phyloP scores from a whole-genome alignment of 2,329 filamentous ascomycete genomes.

The Mollisiaceae sp. region DNA sequence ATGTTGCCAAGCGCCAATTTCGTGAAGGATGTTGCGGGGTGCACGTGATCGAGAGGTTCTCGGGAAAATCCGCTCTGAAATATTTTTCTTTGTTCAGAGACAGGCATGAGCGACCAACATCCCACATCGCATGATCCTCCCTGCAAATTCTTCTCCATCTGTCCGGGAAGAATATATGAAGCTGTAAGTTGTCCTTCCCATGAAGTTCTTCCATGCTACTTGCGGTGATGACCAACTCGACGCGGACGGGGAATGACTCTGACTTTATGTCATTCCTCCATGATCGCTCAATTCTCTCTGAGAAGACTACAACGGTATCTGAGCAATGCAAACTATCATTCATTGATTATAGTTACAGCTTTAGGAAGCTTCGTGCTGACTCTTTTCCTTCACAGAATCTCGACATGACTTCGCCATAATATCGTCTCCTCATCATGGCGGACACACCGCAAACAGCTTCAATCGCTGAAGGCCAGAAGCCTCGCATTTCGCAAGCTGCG shows the following conservation, averaged over 20 bases:
- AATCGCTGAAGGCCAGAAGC: slow-evolving; percentile 15
- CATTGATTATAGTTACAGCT: slow-evolving; percentile 9
- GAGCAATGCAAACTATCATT: slow-evolving; percentile 57
- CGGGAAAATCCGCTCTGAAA: slow-evolving; percentile 1
- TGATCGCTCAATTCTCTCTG: slow-evolving; percentile 67
- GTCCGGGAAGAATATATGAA: slow-evolving; percentile 16
- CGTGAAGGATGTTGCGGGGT: background rate
- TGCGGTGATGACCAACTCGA: slow-evolving; percentile 65
- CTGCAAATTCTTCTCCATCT: slow-evolving; percentile 3
- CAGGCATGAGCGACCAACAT: background rate
- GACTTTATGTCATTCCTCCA: slow-evolving; percentile 60
- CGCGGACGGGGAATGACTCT: slow-evolving; percentile 56
- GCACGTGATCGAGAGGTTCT: background rate
- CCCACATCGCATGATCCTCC: slow-evolving; percentile 8
- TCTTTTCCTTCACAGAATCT: slow-evolving; percentile 15
- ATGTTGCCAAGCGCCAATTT: background rate
- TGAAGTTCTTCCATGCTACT: slow-evolving; percentile 19
- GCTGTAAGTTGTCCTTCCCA: slow-evolving; percentile 23
- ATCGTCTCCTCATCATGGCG: slow-evolving; percentile 35
- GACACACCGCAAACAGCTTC: slow-evolving; percentile 26
- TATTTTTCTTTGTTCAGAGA: background rate
- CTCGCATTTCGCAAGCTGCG: slow-evolving; percentile 17
- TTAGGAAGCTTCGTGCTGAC: slow-evolving; percentile 25
- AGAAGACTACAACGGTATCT: slow-evolving; percentile 97
- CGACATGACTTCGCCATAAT: slow-evolving; percentile 38